These are phyloP conservation scores for Nidula niveotomentosa DNA, from an alignment of 1,284 basidiomycete species.

Conservation along the genomic window DNA sequence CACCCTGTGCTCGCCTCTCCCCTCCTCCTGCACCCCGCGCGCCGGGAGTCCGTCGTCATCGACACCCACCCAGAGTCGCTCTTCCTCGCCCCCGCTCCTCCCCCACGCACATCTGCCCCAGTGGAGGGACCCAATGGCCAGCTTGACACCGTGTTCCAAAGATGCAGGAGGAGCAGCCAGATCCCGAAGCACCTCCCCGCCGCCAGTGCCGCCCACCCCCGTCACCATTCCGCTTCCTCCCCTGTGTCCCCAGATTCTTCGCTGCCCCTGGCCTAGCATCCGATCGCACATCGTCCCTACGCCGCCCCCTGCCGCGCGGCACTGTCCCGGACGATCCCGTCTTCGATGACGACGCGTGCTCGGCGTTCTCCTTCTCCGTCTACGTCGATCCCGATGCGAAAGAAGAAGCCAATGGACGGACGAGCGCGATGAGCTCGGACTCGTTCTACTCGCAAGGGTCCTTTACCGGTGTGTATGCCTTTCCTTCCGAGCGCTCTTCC, in stretches of 20 bases:
- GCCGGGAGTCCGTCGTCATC: slow-evolving; percentile 31
- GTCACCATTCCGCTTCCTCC: slow-evolving; percentile 8
- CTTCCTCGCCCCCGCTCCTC: slow-evolving; percentile 5
- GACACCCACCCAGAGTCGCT: slow-evolving; percentile 4
- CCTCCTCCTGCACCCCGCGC: slow-evolving; percentile 18
- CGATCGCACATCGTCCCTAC: slow-evolving; percentile 9
- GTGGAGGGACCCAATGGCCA: slow-evolving; percentile 13
- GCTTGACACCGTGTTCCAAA: slow-evolving; percentile 20
- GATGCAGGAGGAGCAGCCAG: slow-evolving; percentile 10
- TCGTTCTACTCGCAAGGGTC: slow-evolving; percentile 20
- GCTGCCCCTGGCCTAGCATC: slow-evolving; percentile 4
- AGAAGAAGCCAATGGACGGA: too few relatives aligned
- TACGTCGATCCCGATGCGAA: slow-evolving; percentile 20
- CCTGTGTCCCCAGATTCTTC: slow-evolving; percentile 1
- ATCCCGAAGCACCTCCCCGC: slow-evolving; percentile 31
- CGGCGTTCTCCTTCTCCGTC: slow-evolving; percentile 29
- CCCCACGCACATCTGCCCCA: neutral
- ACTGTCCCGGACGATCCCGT: slow-evolving; percentile 36
- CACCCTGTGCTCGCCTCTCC: slow-evolving; percentile 25
- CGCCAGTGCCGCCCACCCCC: slow-evolving; percentile 28
- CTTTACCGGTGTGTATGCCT: slow-evolving; percentile 1
- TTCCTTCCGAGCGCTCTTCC: too few relatives aligned
- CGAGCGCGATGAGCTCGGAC: slow-evolving; percentile 8
- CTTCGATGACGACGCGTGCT: slow-evolving; percentile 22
- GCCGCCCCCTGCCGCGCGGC: slow-evolving; percentile 34